phyloP scores from a whole-genome alignment of 2,329 filamentous ascomycete genomes.

The Dothiorella sarmentorum region DNA sequence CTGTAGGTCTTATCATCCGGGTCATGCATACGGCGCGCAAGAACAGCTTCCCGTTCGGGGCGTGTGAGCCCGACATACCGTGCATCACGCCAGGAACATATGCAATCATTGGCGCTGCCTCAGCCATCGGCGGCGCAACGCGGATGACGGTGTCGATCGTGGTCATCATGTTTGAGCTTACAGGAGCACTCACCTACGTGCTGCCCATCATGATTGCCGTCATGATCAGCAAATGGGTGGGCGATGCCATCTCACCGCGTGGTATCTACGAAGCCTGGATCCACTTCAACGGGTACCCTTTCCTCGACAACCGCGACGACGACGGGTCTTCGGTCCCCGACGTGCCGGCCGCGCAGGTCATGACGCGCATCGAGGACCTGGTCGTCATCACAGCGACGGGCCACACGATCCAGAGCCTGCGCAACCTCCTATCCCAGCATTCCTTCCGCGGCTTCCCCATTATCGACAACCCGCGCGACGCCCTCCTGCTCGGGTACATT shows the following conservation, averaged over 20 bases:
- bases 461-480: slow-evolving; percentile 71
- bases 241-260: slow-evolving; percentile 85
- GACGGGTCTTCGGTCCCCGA: slow-evolving; percentile 67
- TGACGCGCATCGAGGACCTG: slow-evolving; percentile 89
- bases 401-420: slow-evolving; percentile 77
- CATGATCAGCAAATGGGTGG: slow-evolving; percentile 98
- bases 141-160: slow-evolving; percentile 98
- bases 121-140: slow-evolving; percentile 89
- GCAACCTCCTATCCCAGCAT: slow-evolving; percentile 66
- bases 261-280: slow-evolving; percentile 99
- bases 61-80: slow-evolving; percentile 78
- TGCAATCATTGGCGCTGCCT: slow-evolving; percentile 91
- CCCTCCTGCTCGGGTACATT: slow-evolving; percentile 86
- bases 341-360: slow-evolving; percentile 79
- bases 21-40: slow-evolving; percentile 81
- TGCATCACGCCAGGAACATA: slow-evolving; percentile 95
- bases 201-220: slow-evolving; percentile 98
- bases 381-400: slow-evolving; percentile 82
- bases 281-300: slow-evolving; percentile 90
- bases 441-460: slow-evolving; percentile 90
- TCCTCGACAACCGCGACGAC: slow-evolving; percentile 69
- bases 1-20: slow-evolving; percentile 83
- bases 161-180: slow-evolving; percentile 99
- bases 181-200: slow-evolving; percentile 91
- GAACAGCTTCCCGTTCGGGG: slow-evolving; percentile 69